Evolutionary conservation across 768 basidiomycete genomes (phyloP).

Genomic region (Boletus rubroflammeus): DNA sequence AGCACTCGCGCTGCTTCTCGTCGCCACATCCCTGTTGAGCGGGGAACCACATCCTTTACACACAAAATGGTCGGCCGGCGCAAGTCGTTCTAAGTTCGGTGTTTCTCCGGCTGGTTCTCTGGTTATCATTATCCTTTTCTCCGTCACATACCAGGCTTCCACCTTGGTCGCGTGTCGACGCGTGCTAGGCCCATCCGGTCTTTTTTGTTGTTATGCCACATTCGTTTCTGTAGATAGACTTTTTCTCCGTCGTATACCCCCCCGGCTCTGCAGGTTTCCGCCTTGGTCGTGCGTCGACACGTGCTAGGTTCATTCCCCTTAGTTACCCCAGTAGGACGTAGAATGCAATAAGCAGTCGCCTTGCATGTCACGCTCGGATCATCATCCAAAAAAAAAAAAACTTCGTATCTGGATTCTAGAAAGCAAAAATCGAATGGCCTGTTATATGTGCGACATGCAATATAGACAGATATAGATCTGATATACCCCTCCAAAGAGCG

Average conservation of each 20-base stretch:
- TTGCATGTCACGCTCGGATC: too few relatives aligned
- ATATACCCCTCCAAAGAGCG: not conserved
- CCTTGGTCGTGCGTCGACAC: constrained; percentile 10
- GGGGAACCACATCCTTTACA: not conserved
- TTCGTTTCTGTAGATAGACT: too few relatives aligned
- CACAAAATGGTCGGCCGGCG: constrained; percentile 10
- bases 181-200: too few relatives aligned
- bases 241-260: not conserved
- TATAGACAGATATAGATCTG: too few relatives aligned
- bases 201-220: too few relatives aligned
- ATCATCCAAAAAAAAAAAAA: not conserved
- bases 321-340: too few relatives aligned
- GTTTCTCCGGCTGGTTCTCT: not conserved
- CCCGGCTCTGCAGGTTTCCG: not conserved
- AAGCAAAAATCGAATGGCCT: not conserved
- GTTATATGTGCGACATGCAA: not conserved
- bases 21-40: constrained; percentile 4
- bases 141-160: too few relatives aligned
- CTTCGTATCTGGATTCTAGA: too few relatives aligned
- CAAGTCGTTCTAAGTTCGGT: constrained; percentile 6
- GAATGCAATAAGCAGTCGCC: too few relatives aligned
- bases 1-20: constrained; percentile 1
- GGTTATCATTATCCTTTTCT: not conserved
- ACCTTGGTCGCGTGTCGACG: too few relatives aligned
- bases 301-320: too few relatives aligned